Conservation (phyloP, 2,329 filamentous ascomycete genomes). For the Chaetomium sp. region DNA sequence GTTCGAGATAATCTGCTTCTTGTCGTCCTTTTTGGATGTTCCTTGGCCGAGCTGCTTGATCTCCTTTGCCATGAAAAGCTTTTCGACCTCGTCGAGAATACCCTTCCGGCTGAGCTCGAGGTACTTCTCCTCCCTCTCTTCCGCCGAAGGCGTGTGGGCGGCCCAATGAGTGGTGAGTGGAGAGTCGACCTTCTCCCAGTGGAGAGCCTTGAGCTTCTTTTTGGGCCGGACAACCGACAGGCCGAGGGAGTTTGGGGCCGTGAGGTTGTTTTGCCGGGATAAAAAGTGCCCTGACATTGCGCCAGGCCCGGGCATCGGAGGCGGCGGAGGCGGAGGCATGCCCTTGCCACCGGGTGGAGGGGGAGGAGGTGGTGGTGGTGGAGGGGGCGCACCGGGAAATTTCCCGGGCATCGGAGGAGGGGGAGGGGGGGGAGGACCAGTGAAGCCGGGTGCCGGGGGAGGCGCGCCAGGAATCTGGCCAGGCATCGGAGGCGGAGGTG, state of each 20-base stretch:
- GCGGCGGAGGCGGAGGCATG: constrained; percentile 50
- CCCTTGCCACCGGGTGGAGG: constrained; percentile 44
- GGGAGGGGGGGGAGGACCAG: constrained; percentile 34
- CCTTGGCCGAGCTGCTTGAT: constrained; percentile 81
- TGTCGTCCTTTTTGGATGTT: constrained; percentile 79
- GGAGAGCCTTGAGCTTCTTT: constrained; percentile 98
- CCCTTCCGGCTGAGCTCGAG: constrained; percentile 89
- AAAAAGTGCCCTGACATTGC: constrained; percentile 77
- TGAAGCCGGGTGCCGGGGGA: constrained; percentile 37
- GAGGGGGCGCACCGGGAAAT: constrained; percentile 38
- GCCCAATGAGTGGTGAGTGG: constrained; percentile 94
- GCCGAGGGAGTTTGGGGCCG: constrained; percentile 60
- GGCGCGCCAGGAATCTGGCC: constrained; percentile 46
- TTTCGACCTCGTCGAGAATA: constrained; percentile 96
- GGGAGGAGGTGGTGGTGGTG: constrained; percentile 43
- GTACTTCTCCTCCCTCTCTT: constrained; percentile 94
- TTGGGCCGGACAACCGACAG: constrained; percentile 85
- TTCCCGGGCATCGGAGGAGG: constrained; percentile 44
- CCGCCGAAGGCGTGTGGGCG: constrained; percentile 77
- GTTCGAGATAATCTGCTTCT: constrained; percentile 93
- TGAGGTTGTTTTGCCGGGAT: constrained; percentile 61
- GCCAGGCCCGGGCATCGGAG: constrained; percentile 62
- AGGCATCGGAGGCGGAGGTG: constrained; percentile 50
- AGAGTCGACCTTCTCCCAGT: constrained; percentile 98
- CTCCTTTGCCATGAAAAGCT: constrained; percentile 96